These are phyloP conservation scores for Solanum rostratum DNA, from an alignment of 257 asterid species.

Conservation along the genomic window DNA sequence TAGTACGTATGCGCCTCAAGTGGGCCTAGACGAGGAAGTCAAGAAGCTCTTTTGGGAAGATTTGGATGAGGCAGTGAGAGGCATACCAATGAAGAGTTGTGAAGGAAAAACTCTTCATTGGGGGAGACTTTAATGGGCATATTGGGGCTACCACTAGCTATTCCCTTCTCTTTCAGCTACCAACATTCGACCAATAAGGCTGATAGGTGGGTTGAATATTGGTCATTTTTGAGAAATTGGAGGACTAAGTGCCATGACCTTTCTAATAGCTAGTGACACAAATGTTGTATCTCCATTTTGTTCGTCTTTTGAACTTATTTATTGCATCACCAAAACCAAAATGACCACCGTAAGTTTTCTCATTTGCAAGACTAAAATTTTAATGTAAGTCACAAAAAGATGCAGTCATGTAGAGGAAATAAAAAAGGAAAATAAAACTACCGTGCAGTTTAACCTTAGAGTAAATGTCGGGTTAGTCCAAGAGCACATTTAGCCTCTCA, in stretches of 20 bases:
- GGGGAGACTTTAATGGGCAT: too few relatives aligned
- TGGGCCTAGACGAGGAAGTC: too few relatives aligned
- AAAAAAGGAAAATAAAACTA: background rate
- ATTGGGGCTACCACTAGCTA: too few relatives aligned
- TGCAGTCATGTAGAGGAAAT: background rate
- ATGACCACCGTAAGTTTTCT: background rate
- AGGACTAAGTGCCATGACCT: background rate
- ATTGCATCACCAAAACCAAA: background rate
- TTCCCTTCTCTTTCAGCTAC: background rate
- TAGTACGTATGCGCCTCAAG: too few relatives aligned
- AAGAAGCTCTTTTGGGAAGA: too few relatives aligned
- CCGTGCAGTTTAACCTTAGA: background rate
- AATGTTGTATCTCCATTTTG: background rate
- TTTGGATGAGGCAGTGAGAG: too few relatives aligned
- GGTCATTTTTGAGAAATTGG: background rate
- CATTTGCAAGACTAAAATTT: background rate
- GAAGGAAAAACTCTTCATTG: too few relatives aligned
- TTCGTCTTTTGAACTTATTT: background rate
- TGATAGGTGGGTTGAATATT: background rate
- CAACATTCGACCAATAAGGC: background rate
- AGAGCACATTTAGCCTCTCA: background rate
- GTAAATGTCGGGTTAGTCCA: background rate
- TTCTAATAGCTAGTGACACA: background rate
- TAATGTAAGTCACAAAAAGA: background rate
- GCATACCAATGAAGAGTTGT: too few relatives aligned